A percentile compares a stretch with the other conserved stretches of the same genome.
Evolutionary conservation across 2,329 filamentous ascomycete genomes (phyloP).

Genomic region (Aspergillus terreus): DNA sequence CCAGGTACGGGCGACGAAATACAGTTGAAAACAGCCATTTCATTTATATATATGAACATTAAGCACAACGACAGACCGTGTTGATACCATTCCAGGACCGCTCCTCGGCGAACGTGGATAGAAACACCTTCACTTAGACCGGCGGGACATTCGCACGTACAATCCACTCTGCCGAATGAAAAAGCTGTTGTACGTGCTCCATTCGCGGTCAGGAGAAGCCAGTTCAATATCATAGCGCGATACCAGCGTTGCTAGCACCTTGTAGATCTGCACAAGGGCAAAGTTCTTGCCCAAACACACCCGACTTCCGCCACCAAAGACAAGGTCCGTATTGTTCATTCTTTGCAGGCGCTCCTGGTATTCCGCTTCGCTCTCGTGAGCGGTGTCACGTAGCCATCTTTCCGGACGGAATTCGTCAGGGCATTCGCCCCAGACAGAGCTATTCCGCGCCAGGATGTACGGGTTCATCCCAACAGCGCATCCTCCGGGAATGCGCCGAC

Average conservation of each 20-base stretch:
- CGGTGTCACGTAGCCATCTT: slow-evolving; percentile 43
- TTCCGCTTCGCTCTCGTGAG: slow-evolving; percentile 28
- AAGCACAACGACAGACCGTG: no score
- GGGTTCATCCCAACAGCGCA: slow-evolving; percentile 35
- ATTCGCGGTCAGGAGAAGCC: slow-evolving; percentile 47
- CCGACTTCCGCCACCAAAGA: slow-evolving; percentile 53
- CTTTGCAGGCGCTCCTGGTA: slow-evolving; percentile 31
- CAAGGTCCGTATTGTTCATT: slow-evolving; percentile 40
- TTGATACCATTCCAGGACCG: no score
- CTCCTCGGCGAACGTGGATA: neutral
- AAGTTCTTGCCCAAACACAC: slow-evolving; percentile 56
- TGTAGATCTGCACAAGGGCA: slow-evolving; percentile 57
- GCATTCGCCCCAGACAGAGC: no score
- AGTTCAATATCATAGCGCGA: slow-evolving; percentile 50
- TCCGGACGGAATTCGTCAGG: slow-evolving; percentile 45
- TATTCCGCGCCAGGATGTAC: slow-evolving; percentile 37
- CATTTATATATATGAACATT: no score
- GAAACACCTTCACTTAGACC: slow-evolving; percentile 42
- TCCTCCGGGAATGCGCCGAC: slow-evolving; percentile 32
- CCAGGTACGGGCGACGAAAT: no score
- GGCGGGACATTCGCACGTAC: no score
- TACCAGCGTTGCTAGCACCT: slow-evolving; percentile 54
- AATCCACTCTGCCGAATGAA: slow-evolving; percentile 57
- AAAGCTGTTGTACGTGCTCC: slow-evolving; percentile 55
- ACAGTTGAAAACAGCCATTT: no score